Evolutionary conservation across 169 alveolate species (phyloP), one percentile per base, ranked within the genome.

Genomic region (Babesia ovata): DNA sequence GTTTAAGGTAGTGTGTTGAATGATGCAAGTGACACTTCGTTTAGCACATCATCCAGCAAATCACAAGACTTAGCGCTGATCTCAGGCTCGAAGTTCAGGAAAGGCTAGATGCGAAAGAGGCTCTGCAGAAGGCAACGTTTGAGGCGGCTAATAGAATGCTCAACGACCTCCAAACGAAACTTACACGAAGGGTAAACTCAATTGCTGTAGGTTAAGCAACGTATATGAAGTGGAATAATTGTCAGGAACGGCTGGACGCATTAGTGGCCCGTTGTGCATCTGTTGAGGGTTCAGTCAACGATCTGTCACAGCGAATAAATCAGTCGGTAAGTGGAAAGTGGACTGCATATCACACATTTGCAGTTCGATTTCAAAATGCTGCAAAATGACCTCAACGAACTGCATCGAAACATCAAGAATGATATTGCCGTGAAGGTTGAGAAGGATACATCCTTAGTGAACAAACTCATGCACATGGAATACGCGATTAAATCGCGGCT

Each of bases 91-190:
- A 82, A 29, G 53, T 74, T 10, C 70, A 74, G 61, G 85, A 73
- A 24, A 58, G 89, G 29, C 22, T 65, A 19, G 69, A 50, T 6
- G 70, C 89, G 29, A 63, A 45, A 48, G 81, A 82, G 36, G 33
- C 52, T 19, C 74, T 82, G 39, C 77, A 82, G 49, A 62, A 66
- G 61, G n/a, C 48, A 46, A 82, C 89, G 4, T 62, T 53, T 13
- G 75, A 82, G 17, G 85, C 85, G 17, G 79, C 85, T 0, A 82
- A 82, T 49, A 9, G 75, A 3, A 73, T 82, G 85, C 65, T 82
- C 11, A 61, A 63, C 44, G 71, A 74, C 29, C 65, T 82, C 6
- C 89, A 82, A 24, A 56, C 21, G n/a, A 73, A 44, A 33, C 70
- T 82, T 17, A 65, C 49, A 33, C n/a, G 65, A 9, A 62, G 83